Evolutionary conservation across 2,329 filamentous ascomycete species (phyloP).

Genomic region (Cytospora chrysosperma): DNA sequence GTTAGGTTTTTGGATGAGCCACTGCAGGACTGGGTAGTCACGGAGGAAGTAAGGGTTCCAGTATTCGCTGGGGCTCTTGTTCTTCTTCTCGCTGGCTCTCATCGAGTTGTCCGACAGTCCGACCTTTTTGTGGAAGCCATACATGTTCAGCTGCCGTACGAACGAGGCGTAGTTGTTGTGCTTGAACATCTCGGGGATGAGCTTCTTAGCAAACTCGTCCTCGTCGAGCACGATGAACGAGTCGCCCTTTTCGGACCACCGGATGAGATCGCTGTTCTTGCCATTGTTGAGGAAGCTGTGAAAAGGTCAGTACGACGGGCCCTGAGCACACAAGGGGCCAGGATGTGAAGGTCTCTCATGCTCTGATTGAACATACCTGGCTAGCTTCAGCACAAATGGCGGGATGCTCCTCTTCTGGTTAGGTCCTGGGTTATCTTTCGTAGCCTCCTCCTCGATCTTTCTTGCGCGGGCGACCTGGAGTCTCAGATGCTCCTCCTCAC

Average conservation of each 20-base stretch:
- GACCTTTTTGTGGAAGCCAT: conserved; percentile 95
- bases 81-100: conserved; percentile 94
- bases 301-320: conserved; percentile 25
- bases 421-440: conserved; percentile 67
- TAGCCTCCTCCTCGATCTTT: conserved; percentile 83
- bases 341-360: conserved; percentile 11
- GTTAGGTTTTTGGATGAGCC: conserved; percentile 96
- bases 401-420: conserved; percentile 57
- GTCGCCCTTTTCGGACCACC: conserved; percentile 95
- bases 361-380: conserved; percentile 73
- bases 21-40: conserved; percentile 86
- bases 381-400: conserved; percentile 95
- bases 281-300: conserved; percentile 86
- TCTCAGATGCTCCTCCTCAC: conserved; percentile 76
- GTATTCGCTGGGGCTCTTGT: conserved; percentile 98
- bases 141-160: conserved; percentile 93
- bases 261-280: conserved; percentile 90
- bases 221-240: conserved; percentile 97
- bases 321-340: neutral
- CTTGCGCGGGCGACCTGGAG: conserved; percentile 41
- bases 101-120: conserved; percentile 95
- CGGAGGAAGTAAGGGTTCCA: conserved; percentile 95
- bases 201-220: conserved; percentile 95
- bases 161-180: conserved; percentile 99
- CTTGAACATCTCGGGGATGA: conserved; percentile 97